Base-by-base conservation (phyloP, 108 stramenopile species). In the Nitzschia palea region DNA sequence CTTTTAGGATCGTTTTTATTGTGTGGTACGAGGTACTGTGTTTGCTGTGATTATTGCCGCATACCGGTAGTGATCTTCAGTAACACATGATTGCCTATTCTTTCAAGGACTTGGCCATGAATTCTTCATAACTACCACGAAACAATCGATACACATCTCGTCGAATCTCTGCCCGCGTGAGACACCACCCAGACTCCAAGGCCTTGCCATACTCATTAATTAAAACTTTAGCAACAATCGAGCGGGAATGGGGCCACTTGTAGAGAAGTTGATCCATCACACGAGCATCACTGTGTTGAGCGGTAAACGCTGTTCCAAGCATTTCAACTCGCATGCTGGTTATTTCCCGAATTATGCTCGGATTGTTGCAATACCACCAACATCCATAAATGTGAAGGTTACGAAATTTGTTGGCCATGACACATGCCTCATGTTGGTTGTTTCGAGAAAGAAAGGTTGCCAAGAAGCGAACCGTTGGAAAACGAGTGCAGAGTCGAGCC, bases 341-440 rank as follows among this genome's bases (percentile, higher is more conserved):
- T 15, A 94, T 91, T 62, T 90, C 89, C 12, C 63, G 34, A 42
- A 95, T 92, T 63, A 95, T 90, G 28, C 77, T 84, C 2, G 92
- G 96, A 64, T 96, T 96, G 77, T 95, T 95, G 61, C 88, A 93
- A 68, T 86, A 96, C 95, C 95, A 93, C 85, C 87, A 83, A 18
- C 89, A 95, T 0, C 95, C 95, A 56, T 96, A 96, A 12, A 96
- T 55, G 71, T 95, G 93, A n/a, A 96, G 62, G 55, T 96, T 94
- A 29, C 86, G 74, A 63, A 95, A 96, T 74, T 96, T 96, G 52
- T 74, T 70, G 28, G 90, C 92, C 44, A 96, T 47, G 14, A 96
- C 94, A 25, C 81, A 80, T 15, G 90, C 89, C 72, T 94, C 90
- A 71, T 96, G 96, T 63, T 96, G 94, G 67, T 94, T 93, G 55